Conservation (phyloP, 768 basidiomycete species). For the Termitomyces sp. region DNA sequence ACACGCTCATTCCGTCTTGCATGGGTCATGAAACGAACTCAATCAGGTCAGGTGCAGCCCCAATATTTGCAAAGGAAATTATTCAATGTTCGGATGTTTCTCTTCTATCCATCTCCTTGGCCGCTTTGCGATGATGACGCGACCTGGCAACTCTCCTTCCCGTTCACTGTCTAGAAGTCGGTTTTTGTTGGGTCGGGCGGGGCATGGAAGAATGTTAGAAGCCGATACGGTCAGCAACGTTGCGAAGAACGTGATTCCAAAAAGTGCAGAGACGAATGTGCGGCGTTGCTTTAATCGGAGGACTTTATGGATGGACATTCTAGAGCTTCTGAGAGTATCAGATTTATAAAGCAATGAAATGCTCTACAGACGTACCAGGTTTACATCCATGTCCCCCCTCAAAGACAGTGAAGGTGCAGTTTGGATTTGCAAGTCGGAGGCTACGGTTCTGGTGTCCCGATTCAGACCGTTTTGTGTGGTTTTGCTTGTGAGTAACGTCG, state of each 20-base stretch:
- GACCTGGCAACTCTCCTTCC: slow-evolving; percentile 21
- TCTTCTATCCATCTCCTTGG: slow-evolving; percentile 85
- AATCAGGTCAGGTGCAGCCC: not conserved
- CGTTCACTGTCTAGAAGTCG: slow-evolving; percentile 56
- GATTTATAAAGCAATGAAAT: not conserved
- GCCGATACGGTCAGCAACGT: slow-evolving; percentile 78
- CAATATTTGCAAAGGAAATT: not conserved
- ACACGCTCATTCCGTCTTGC: not conserved
- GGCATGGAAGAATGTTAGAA: slow-evolving; percentile 76
- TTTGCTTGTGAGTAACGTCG: slow-evolving; percentile 20
- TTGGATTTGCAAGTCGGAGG: not conserved
- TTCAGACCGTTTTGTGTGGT: slow-evolving; percentile 32
- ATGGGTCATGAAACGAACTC: not conserved
- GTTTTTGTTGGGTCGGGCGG: slow-evolving; percentile 55
- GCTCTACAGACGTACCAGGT: slow-evolving; percentile 13
- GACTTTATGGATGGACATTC: slow-evolving; percentile 56
- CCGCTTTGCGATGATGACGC: slow-evolving; percentile 53
- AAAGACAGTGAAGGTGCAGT: not conserved
- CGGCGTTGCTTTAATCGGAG: slow-evolving; percentile 66
- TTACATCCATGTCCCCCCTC: slow-evolving; percentile 24
- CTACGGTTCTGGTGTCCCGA: slow-evolving; percentile 19
- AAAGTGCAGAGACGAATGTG: slow-evolving; percentile 73
- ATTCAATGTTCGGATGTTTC: slow-evolving; percentile 36
- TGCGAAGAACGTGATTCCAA: slow-evolving; percentile 76
- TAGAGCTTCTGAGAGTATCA: slow-evolving; percentile 24